Evolutionary conservation across 2,329 filamentous ascomycete genomes (phyloP), one percentile per base, ranked within the genome.

Genomic region (Exophiala phaeomuriformis): DNA sequence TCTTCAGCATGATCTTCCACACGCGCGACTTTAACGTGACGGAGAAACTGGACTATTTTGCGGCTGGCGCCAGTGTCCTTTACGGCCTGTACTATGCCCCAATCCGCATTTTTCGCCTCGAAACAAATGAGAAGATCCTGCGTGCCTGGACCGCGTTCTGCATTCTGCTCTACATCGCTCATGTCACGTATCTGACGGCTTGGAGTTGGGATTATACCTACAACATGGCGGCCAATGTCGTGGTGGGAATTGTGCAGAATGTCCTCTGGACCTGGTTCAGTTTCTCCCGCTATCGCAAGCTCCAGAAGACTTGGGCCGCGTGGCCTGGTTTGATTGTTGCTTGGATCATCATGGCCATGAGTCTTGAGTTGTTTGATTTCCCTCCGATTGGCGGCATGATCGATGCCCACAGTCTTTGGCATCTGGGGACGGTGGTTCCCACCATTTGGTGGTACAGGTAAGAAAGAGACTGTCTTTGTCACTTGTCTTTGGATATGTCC

Each of bases 1-100:
- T 83, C 39, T 90, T 89, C 69, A 93, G 87, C 72, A 85, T 90
- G 75, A 72, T 96, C 53, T 98, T 98, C 71, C 93, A 98, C 70
- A 90, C 86, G 0, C 77, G 93, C 49, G 93, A 98, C 71, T 95
- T 93, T 67, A 69, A 72, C 10, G 60, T 85, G 41, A 98, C 93
- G 12, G 93, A 98, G 76, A 88, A 95, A 72, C 73, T 96, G 72
- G 93, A 98, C 71, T 98, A 98, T 72, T 95, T 96, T 66, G 93
- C 82, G 12, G 93, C 93, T 6, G 93, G 90, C 36, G 90, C 88
- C 41, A 88, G 80, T 64, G 88, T 98, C 9, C 75, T 97, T 57
- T 97, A 96, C 69, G 90, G 91, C 12, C 72, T 96, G 61, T 98
- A 90, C 72, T 91, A 91, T 66, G 82, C 88, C 2, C 80, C 84